phyloP scores from a whole-genome alignment of 805 yeast species.

The Tetrapisispora arboricola region DNA sequence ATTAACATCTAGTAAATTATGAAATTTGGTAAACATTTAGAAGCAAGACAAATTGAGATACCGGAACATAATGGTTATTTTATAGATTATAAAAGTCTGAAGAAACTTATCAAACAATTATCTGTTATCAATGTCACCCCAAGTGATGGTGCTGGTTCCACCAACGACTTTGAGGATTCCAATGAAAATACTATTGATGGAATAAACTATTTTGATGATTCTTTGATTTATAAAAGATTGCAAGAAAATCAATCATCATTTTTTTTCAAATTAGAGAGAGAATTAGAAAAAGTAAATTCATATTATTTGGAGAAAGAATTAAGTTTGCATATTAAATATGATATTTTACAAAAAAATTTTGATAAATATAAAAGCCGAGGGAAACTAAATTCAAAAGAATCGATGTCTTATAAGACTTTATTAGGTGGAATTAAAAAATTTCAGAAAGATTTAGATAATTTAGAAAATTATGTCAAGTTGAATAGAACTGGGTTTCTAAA shows the following conservation, averaged over 20 bases:
- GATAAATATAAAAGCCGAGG: slow-evolving; percentile 37
- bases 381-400: slow-evolving; percentile 43
- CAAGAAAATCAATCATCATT: slow-evolving; percentile 88
- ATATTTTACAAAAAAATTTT: slow-evolving; percentile 65
- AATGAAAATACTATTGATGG: neutral
- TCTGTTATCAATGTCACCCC: slow-evolving; percentile 26
- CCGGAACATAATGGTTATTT: slow-evolving; percentile 93
- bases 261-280: slow-evolving; percentile 83
- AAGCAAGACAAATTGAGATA: slow-evolving; percentile 84
- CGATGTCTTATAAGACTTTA: slow-evolving; percentile 70
- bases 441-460: slow-evolving; percentile 74
- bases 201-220: slow-evolving; percentile 15
- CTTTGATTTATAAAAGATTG: slow-evolving; percentile 40
- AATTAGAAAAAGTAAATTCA: slow-evolving; percentile 88
- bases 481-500: slow-evolving; percentile 95
- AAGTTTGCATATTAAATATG: slow-evolving; percentile 68
- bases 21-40: slow-evolving; percentile 96
- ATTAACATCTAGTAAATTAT: slow-evolving; percentile 10
- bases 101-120: slow-evolving; percentile 80
- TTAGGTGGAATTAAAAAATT: slow-evolving; percentile 85
- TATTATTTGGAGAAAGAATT: slow-evolving; percentile 88
- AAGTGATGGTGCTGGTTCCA: neutral
- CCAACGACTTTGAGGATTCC: neutral
- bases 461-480: slow-evolving; percentile 88
- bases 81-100: slow-evolving; percentile 88